Conservation (phyloP, 2,329 filamentous ascomycete genomes). For the Trichophaea hybrida region DNA sequence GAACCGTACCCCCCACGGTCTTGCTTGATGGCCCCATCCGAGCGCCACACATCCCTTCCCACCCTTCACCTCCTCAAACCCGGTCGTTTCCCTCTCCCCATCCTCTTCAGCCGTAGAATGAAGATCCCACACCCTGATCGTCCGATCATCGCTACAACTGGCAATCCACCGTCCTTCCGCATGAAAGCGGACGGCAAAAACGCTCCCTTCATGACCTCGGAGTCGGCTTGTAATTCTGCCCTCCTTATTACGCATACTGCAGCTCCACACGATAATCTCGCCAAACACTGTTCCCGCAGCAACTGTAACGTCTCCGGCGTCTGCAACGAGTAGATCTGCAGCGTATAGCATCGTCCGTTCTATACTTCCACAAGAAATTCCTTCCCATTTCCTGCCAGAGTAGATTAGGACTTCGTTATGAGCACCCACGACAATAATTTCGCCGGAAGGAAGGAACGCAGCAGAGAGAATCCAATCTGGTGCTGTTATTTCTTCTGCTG, state of each 20-base stretch:
- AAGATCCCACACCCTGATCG: constrained; percentile 77
- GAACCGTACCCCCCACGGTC: constrained; percentile 80
- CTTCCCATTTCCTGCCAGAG: constrained; percentile 22
- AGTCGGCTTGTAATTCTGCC: constrained; percentile 42
- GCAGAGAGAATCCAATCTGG: constrained; percentile 69
- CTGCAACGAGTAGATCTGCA: constrained; percentile 46
- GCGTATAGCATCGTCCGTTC: constrained; percentile 76
- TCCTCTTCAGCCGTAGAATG: constrained; percentile 37
- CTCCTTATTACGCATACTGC: constrained; percentile 2
- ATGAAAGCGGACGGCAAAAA: constrained; percentile 80
- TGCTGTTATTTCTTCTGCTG: constrained; percentile 36
- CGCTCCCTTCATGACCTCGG: constrained; percentile 71
- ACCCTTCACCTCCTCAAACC: constrained; percentile 38
- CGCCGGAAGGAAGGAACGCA: constrained; percentile 36
- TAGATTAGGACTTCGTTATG: constrained; percentile 65
- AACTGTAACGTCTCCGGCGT: constrained; percentile 47
- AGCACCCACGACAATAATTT: constrained; percentile 54
- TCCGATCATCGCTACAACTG: constrained; percentile 90
- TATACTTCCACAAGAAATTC: constrained; percentile 36
- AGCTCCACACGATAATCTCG: constrained; percentile 69
- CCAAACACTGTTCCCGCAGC: constrained; percentile 89
- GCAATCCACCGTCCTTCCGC: constrained; percentile 50
- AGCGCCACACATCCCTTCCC: constrained; percentile 38
- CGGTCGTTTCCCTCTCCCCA: constrained; percentile 29
- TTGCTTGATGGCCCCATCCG: constrained; percentile 71